Evolutionary conservation across 441 rosid species (phyloP), one percentile per base, ranked within the genome.

Genomic region (Geranium incanum): DNA sequence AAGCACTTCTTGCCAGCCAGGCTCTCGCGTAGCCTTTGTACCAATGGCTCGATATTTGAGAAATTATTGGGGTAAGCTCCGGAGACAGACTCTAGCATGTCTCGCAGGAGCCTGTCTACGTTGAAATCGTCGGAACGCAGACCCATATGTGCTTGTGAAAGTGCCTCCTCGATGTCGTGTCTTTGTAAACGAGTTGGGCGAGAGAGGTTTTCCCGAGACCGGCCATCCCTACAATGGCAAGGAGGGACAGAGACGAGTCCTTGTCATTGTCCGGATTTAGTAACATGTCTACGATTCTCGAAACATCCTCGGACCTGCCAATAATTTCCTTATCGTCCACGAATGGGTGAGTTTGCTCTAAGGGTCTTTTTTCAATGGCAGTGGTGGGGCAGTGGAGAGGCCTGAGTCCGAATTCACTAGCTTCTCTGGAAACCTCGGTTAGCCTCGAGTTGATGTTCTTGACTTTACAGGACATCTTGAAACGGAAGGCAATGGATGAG

Each of bases 141-240:
- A 67, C 70, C 76, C 76, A 73, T 1, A 73, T 37, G 0, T 11
- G 13, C 37, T 52, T 36, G 2, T 66, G 16, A 59, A 73, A 73
- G 38, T 28, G 66, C 1, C 36, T 38, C 13, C 37, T 36, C 5
- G 33, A 13, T 11, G 1, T n/a, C 36, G 15, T 57, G 33, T 37
- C 15, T 0, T 67, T 21, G 45, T 38, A 45, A 4, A 72, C 72
- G 3, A 36, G 13, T 18, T 63, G 50, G 0, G 70, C 79, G 0
- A 72, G 16, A 4, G 68, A 36, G 0, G 76, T 72, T 38, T 76
- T 76, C 9, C 78, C 78, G n/a, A 75, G 23, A 1, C 78, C 78
- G 0, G 62, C 71, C 74, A 75, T 71, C 0, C 78, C 78, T 0
- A 67, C 78, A 21, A 75, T 37, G 15, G 70, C 23, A 3, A 75